Conservation (phyloP, 2,329 filamentous ascomycete species). For the Aspergillus pseudonomiae region DNA sequence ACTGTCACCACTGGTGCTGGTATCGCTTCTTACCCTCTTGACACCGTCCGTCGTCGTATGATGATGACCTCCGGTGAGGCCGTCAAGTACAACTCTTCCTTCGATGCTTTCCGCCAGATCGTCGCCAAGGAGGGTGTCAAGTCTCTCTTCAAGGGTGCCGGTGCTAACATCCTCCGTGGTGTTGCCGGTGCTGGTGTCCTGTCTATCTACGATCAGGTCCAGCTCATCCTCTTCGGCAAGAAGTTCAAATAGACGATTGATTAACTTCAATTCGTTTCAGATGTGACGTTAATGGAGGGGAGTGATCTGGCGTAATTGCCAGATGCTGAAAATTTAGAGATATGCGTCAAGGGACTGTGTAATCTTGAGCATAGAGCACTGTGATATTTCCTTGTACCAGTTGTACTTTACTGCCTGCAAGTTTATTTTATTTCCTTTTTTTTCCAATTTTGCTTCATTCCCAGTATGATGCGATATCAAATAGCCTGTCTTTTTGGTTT, state of each 20-base stretch:
- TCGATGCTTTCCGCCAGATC: constrained; percentile 96
- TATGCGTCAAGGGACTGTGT: constrained; percentile 46
- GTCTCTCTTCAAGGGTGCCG: constrained; percentile 99
- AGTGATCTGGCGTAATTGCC: constrained; percentile 31
- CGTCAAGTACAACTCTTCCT: constrained; percentile 98
- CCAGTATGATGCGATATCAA: constrained; percentile 12
- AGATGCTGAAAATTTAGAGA: constrained; percentile 39
- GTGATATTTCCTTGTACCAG: constrained; percentile 48
- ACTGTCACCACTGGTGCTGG: constrained; percentile 99
- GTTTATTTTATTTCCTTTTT: constrained; percentile 45
- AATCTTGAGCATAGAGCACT: constrained; percentile 50
- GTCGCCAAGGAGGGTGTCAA: constrained; percentile 93
- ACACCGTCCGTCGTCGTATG: constrained; percentile 99
- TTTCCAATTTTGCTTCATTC: constrained; percentile 24
- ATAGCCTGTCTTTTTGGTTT: background rate
- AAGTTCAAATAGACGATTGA: constrained; percentile 62
- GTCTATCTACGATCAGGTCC: constrained; percentile 99
- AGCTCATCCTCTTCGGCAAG: constrained; percentile 99
- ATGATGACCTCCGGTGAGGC: constrained; percentile 97
- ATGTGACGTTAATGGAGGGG: constrained; percentile 28
- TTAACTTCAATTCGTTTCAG: constrained; percentile 21
- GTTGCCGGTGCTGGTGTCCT: constrained; percentile 99
- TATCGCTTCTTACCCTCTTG: constrained; percentile 99
- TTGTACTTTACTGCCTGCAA: constrained; percentile 55
- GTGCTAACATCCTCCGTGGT: constrained; percentile 99